phyloP scores from a whole-genome alignment of 2,329 filamentous ascomycete genomes.

The Alternaria angustiovoidea region DNA sequence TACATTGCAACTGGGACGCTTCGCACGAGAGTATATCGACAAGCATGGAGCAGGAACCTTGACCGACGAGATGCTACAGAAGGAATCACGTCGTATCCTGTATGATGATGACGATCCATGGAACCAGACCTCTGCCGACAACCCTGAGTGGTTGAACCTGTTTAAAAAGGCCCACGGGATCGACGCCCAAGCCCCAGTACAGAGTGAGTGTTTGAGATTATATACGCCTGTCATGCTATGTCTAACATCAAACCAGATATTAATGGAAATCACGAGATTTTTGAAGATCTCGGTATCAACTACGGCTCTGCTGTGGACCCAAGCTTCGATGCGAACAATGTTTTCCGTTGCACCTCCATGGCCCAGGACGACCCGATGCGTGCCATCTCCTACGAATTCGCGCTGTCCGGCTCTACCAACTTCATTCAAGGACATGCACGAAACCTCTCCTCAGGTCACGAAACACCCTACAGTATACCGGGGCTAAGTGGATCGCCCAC shows the following conservation, averaged over 20 bases:
- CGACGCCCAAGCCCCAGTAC: slow-evolving; percentile 14
- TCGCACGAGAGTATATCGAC: slow-evolving; percentile 51
- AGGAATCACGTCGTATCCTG: slow-evolving; percentile 56
- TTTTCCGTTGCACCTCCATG: slow-evolving; percentile 26
- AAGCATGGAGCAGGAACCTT: slow-evolving; percentile 48
- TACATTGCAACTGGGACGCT: slow-evolving; percentile 56
- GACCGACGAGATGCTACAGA: slow-evolving; percentile 61
- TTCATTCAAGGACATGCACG: slow-evolving; percentile 23
- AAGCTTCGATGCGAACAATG: slow-evolving; percentile 41
- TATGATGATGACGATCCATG: slow-evolving; percentile 60
- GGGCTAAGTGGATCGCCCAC: slow-evolving; percentile 28
- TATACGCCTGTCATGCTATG: neutral
- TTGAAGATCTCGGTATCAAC: slow-evolving; percentile 47
- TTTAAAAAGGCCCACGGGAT: slow-evolving; percentile 61
- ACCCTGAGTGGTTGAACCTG: slow-evolving; percentile 57
- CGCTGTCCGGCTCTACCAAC: slow-evolving; percentile 34
- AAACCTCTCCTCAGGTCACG: slow-evolving; percentile 21
- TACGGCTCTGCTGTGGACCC: slow-evolving; percentile 32
- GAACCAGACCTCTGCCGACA: slow-evolving; percentile 54
- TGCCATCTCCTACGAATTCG: slow-evolving; percentile 35
- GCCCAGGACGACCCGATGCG: slow-evolving; percentile 21
- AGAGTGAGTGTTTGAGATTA: slow-evolving; percentile 9
- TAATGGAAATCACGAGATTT: slow-evolving; percentile 34
- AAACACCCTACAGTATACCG: slow-evolving; percentile 25
- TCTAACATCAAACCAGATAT: slow-evolving; percentile 14